phyloP scores from a whole-genome alignment of 1,284 basidiomycete species.

The Anthracocystis panici-leucophaei region DNA sequence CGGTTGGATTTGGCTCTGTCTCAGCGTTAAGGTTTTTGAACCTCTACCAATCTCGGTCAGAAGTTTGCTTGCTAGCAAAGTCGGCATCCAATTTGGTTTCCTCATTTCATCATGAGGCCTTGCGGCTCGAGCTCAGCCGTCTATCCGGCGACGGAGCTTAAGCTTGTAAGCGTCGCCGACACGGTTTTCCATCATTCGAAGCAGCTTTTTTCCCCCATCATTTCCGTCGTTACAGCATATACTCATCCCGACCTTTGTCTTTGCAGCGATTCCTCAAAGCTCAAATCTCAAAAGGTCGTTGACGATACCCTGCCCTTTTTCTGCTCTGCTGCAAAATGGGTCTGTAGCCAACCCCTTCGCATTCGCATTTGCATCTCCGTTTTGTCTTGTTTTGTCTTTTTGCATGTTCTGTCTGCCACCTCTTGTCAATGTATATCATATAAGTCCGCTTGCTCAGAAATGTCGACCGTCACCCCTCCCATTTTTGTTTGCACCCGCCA shows the following conservation, averaged over 20 bases:
- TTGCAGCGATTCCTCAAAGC: background rate
- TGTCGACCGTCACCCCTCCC: background rate
- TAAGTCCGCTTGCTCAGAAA: conserved; percentile 1
- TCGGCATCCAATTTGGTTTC: background rate
- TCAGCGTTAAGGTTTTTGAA: conserved; percentile 1
- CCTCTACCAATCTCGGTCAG: background rate
- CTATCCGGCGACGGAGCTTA: conserved; percentile 4
- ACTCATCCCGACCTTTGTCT: conserved; percentile 21
- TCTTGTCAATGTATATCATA: conserved; percentile 13
- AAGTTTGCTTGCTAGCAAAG: background rate
- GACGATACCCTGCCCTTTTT: conserved; percentile 33
- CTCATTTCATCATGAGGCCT: background rate
- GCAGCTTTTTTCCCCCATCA: background rate
- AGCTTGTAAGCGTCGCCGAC: background rate
- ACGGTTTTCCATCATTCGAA: background rate
- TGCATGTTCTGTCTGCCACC: background rate
- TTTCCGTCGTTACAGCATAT: conserved; percentile 24
- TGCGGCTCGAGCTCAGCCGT: conserved; percentile 1
- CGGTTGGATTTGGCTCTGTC: background rate
- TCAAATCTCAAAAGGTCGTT: background rate
- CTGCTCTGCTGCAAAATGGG: background rate
- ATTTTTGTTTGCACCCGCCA: background rate
- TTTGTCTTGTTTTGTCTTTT: conserved; percentile 6
- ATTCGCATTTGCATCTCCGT: conserved; percentile 14
- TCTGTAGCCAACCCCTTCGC: conserved; percentile 23